Evolutionary conservation across 441 rosid species (phyloP).

Genomic region (Dalechampia spathulata): DNA sequence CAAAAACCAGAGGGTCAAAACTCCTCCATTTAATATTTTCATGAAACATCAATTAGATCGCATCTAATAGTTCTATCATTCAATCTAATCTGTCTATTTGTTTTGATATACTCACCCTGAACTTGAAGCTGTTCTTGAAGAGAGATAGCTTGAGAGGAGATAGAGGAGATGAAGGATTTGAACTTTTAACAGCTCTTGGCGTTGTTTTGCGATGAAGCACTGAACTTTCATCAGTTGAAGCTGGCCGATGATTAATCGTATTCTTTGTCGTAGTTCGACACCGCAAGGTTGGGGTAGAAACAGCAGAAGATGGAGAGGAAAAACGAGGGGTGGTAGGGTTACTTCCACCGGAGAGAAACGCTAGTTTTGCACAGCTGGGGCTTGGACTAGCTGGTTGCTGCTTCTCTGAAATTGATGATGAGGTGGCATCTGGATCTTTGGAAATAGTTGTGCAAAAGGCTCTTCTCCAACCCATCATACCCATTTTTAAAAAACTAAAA

Average conservation of each 20-base stretch:
- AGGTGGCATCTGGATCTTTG: conserved; percentile 39
- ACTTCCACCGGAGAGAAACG: conserved; percentile 50
- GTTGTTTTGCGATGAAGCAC: conserved; percentile 40
- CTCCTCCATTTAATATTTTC: no score
- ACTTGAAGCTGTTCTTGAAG: conserved; percentile 58
- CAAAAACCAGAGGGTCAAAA: neutral
- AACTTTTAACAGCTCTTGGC: conserved; percentile 29
- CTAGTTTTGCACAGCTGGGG: conserved; percentile 47
- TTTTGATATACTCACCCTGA: conserved; percentile 56
- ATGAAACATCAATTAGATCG: no score
- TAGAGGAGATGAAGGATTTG: conserved; percentile 66
- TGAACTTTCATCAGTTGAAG: conserved; percentile 31
- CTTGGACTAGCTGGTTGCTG: conserved; percentile 17
- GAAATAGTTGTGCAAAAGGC: conserved; percentile 85
- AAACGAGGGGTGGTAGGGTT: conserved; percentile 60
- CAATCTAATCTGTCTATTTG: no score
- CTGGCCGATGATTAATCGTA: neutral
- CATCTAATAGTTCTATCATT: no score
- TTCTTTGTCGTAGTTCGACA: conserved; percentile 27
- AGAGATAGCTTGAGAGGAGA: conserved; percentile 69
- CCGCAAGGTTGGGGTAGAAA: conserved; percentile 40
- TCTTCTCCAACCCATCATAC: conserved; percentile 97
- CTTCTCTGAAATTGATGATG: conserved; percentile 32
- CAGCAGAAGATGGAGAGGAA: conserved; percentile 19
- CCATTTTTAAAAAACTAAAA: no score